Base-by-base conservation (phyloP, 768 basidiomycete genomes). In the Lactarius hengduanensis region DNA sequence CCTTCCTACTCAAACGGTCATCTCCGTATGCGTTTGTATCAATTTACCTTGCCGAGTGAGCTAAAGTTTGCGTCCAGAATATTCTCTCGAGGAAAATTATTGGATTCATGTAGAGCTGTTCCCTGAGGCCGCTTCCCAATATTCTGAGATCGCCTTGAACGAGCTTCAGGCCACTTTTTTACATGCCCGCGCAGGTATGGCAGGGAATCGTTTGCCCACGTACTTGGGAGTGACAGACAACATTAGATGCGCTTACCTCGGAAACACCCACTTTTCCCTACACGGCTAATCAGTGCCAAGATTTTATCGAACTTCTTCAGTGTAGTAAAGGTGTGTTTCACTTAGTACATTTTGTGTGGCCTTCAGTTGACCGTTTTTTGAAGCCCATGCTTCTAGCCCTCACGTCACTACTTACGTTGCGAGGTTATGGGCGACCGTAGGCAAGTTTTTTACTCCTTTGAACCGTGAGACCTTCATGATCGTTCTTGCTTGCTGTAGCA, bases 21-120 rank as follows among this genome's bases (percentile, higher is more conserved):
- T 40, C 58, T 59, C 18, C 62, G 66, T 67, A n/a, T 45, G 62
- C 34, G 30, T 45, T 28, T 15, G 26, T 22, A 4, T 43, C 22
- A 1, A 18, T 43, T 8, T 11, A 6, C 4, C 3, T 26, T 53
- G 4, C 41, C 40, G 13, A 55, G 20, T 8, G 50, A 38, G 26
- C 22, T 13, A 43, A 38, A 10, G 16, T 47, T n/a, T 28, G 1
- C 10, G 18, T n/a, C 6, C 5, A 67, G 66, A 60, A 32, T 45
- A 59, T 26, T 53, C 50, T 26, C 50, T 53, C 13, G 50, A 53
- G 6, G 50, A 53, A 53, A 53, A 53, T 26, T 53, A 53, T 6
- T 53, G 50, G 50, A 53, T 53, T 7, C 50, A 53, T 8, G 26
- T 53, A 4, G 50, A 53, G 15, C 26, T 53, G 50, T 53, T 53